phyloP scores from a whole-genome alignment of 768 basidiomycete species.

The Hypsizygus marmoreus region DNA sequence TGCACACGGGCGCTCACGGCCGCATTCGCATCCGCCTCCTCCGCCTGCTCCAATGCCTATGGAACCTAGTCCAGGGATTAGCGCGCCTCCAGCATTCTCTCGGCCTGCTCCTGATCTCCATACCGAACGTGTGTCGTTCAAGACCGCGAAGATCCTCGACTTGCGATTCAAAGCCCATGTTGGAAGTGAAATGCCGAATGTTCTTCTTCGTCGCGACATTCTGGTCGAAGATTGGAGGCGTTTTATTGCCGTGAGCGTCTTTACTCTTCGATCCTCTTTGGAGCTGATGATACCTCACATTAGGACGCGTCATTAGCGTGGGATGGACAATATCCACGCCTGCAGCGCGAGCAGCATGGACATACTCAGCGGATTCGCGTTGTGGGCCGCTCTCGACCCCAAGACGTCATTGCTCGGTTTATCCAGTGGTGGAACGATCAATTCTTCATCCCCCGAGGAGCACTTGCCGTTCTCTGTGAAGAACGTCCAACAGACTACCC shows the following conservation, averaged over 20 bases:
- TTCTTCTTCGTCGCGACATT: conserved; percentile 2
- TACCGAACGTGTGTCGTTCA: not conserved
- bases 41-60: not conserved
- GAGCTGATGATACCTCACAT: not conserved
- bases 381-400: not conserved
- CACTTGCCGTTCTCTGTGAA: conserved; percentile 1
- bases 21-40: not conserved
- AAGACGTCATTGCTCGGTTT: not conserved
- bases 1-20: not conserved
- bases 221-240: not conserved
- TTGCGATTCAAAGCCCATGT: not conserved
- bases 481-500: conserved; percentile 2
- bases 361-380: not conserved
- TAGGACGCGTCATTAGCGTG: conserved; percentile 1
- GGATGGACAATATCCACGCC: not conserved
- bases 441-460: not conserved
- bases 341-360: not conserved
- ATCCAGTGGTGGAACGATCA: conserved; percentile 5
- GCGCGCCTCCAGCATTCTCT: not conserved
- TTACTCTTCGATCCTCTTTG: not conserved
- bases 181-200: not conserved
- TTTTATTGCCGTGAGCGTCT: conserved; percentile 3
- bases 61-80: not conserved
- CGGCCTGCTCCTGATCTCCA: not conserved
- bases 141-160: conserved; percentile 1